Conservation (phyloP, 768 basidiomycete genomes). For the Suillus plorans region DNA sequence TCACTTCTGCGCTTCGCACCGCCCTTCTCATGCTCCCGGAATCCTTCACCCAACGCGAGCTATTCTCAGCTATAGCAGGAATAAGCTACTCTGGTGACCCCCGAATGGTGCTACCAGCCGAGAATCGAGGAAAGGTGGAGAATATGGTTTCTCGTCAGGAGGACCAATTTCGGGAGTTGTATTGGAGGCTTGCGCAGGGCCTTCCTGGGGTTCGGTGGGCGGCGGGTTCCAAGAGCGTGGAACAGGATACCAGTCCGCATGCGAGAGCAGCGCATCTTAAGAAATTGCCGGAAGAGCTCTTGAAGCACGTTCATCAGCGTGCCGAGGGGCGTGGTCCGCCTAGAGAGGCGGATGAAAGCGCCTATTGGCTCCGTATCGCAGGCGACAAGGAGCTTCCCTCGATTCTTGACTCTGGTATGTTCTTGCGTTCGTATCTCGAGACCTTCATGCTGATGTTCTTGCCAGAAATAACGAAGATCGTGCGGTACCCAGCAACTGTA, state of each 20-base stretch:
- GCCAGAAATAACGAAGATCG: slow-evolving; percentile 74
- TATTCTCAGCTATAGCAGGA: slow-evolving; percentile 84
- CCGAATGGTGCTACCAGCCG: slow-evolving; percentile 90
- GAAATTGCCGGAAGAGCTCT: slow-evolving; percentile 74
- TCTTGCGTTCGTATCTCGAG: neutral
- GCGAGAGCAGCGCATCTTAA: slow-evolving; percentile 72
- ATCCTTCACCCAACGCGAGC: slow-evolving; percentile 75
- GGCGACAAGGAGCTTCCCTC: slow-evolving; percentile 56
- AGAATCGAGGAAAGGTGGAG: slow-evolving; percentile 91
- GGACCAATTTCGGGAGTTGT: slow-evolving; percentile 84
- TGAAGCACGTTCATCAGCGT: slow-evolving; percentile 48
- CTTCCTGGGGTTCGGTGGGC: slow-evolving; percentile 82
- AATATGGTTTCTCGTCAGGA: slow-evolving; percentile 89
- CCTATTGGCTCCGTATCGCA: slow-evolving; percentile 74
- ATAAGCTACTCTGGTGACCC: slow-evolving; percentile 90
- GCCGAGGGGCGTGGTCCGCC: slow-evolving; percentile 33
- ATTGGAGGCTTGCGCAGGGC: slow-evolving; percentile 74
- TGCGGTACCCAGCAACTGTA: slow-evolving; percentile 78
- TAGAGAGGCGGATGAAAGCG: slow-evolving; percentile 65
- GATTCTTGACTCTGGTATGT: slow-evolving; percentile 56
- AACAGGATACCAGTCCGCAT: slow-evolving; percentile 73
- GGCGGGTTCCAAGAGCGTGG: slow-evolving; percentile 44
- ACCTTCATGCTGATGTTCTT: neutral
- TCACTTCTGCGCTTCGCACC: slow-evolving; percentile 86
- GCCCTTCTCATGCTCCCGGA: slow-evolving; percentile 83